Evolutionary conservation across 768 basidiomycete genomes (phyloP), one percentile per base, ranked within the genome.

Genomic region (Astraeus odoratus): DNA sequence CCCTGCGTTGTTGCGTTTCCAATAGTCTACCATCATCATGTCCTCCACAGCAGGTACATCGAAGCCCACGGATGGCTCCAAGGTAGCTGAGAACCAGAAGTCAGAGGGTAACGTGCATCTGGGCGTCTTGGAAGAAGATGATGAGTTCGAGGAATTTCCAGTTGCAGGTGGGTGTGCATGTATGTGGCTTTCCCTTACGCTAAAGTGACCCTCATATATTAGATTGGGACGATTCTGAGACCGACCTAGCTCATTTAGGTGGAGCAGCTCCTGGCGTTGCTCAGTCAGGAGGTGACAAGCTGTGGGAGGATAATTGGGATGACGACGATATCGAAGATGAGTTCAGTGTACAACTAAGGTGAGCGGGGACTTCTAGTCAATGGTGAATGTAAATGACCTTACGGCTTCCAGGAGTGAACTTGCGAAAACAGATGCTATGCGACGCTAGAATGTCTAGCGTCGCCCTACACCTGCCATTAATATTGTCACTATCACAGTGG

Each of bases 231-330:
- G 86, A 91, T 59, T 80, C 84, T 0, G 73, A 88, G 55, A 92
- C 89, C 2, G 84, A 89, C 63, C 66, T 92, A 20, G 83, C 84
- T 12, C 85, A 89, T 59, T 68, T 91, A 36, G 79, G 77, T 33
- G 83, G 84, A 16, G 74, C 80, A 2, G 77, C 81, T 4, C 83
- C 86, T 2, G 86, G 85, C 3, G 80, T 74, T 10, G 87, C 83
- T 3, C 83, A 81, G 55, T 84, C 84, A 26, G 83, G 83, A 33
- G 86, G 87, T 15, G 83, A 96, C 65, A 89, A 92, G 58, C 71
- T 99, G 9, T 99, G 96, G 96, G 96, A 99, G 71, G 96, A 98
- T 56, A 97, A 97, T 63, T 99, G 96, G 96, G 96, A 99, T 58
- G 96, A 99, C 56, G 96, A 99, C 67, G 95, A 98, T 66, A 83